A percentile compares a stretch with the other conserved stretches of the same genome.
phyloP scores from a whole-genome alignment of 2,329 filamentous ascomycete genomes.

The Pseudogymnoascus destructans region DNA sequence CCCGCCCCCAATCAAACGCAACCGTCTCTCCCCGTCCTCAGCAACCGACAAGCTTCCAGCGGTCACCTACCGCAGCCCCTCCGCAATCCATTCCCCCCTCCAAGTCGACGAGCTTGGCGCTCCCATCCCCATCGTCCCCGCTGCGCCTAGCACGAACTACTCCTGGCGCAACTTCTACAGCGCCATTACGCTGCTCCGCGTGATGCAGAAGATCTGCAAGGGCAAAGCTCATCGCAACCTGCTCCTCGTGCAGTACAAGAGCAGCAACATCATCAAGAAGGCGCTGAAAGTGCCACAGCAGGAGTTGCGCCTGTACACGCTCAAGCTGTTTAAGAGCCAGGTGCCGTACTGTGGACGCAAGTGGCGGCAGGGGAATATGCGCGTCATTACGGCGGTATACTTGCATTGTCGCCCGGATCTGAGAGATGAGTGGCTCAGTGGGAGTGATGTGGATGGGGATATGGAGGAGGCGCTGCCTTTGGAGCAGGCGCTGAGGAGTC shows the following conservation, averaged over 20 bases:
- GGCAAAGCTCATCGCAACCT: constrained; percentile 90
- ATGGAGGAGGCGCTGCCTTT: constrained; percentile 86
- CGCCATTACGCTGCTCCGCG: constrained; percentile 84
- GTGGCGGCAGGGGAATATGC: constrained; percentile 97
- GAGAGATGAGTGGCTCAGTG: constrained; percentile 86
- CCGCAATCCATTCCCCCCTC: constrained; percentile 18
- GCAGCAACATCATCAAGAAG: constrained; percentile 80
- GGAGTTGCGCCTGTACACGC: constrained; percentile 77
- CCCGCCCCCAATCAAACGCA: constrained; percentile 66
- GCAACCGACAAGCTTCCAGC: constrained; percentile 23
- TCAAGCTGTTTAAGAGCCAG: constrained; percentile 97
- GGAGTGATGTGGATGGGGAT: constrained; percentile 82
- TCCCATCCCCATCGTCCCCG: constrained; percentile 56
- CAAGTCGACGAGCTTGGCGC: constrained; percentile 69
- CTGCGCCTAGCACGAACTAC: constrained; percentile 73
- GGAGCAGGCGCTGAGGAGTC: constrained; percentile 74
- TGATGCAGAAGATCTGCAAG: constrained; percentile 96
- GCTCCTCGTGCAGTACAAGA: constrained; percentile 90
- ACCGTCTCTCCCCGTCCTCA: constrained; percentile 26
- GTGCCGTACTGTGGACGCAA: constrained; percentile 96
- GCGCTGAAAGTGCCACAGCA: constrained; percentile 82
- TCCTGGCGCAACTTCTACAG: constrained; percentile 93
- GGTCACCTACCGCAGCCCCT: constrained; percentile 16
- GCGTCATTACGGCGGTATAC: constrained; percentile 94
- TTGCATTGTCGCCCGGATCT: constrained; percentile 86